Evolutionary conservation across 73 alveolate species (phyloP).

Genomic region (Tetrahymena thermophila): DNA sequence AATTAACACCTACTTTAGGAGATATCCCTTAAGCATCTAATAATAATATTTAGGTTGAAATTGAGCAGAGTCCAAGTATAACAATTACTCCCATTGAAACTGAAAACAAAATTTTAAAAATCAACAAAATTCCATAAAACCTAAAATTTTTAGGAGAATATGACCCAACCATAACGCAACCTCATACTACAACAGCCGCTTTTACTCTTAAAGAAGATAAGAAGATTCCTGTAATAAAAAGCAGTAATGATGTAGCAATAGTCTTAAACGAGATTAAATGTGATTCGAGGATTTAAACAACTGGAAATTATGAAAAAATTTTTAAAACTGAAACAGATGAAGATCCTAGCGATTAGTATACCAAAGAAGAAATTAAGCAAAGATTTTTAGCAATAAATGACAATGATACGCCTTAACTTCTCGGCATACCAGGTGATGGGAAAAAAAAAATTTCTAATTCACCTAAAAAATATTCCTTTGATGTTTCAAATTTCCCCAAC

Average conservation of each 20-base stretch:
- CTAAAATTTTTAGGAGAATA: neutral
- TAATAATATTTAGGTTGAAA: neutral
- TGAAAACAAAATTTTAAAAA: neutral
- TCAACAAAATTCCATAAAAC: neutral
- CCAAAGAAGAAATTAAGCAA: neutral
- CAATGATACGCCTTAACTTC: neutral
- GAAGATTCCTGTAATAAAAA: neutral
- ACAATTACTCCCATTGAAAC: neutral
- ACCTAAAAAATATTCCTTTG: neutral
- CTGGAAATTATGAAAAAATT: neutral
- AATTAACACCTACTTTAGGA: neutral
- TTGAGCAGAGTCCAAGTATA: neutral
- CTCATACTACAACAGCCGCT: neutral
- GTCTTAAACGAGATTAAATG: neutral
- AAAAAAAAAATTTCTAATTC: neutral
- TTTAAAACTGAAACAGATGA: neutral
- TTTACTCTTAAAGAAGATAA: neutral
- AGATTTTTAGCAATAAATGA: neutral
- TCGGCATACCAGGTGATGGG: neutral
- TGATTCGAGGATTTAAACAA: neutral
- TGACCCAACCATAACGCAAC: neutral
- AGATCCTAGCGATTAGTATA: neutral
- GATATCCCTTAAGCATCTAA: neutral
- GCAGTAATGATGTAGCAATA: neutral
- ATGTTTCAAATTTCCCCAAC: neutral